A percentile compares a stretch with the other conserved stretches of the same genome.
These are phyloP conservation scores for Suillus discolor DNA, from an alignment of 768 basidiomycete species.

Conservation along the genomic window DNA sequence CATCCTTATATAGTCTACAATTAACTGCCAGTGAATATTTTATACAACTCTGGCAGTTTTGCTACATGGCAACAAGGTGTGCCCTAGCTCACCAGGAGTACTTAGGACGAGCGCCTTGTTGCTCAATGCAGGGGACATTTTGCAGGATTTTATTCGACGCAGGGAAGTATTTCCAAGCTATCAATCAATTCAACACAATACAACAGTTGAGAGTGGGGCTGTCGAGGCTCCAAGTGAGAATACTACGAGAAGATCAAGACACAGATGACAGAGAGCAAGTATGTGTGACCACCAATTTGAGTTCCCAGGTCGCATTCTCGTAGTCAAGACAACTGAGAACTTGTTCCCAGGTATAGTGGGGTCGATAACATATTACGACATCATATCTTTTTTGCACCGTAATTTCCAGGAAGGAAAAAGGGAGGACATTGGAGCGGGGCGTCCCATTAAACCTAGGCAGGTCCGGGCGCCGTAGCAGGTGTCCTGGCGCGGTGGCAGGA, in stretches of 20 bases:
- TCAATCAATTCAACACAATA: background rate
- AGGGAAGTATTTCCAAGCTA: background rate
- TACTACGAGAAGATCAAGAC: background rate
- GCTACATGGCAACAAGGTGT: background rate
- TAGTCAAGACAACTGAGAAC: background rate
- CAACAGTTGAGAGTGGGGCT: background rate
- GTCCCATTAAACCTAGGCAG: too few species aligned
- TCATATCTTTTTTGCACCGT: background rate
- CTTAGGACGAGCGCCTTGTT: background rate
- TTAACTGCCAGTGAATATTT: background rate
- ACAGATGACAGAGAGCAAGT: background rate
- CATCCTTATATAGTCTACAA: background rate
- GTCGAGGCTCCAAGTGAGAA: background rate
- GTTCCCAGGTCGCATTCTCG: conserved; percentile 2
- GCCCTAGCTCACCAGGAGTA: background rate
- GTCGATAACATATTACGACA: background rate
- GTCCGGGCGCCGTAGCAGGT: too few species aligned
- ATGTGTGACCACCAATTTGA: background rate
- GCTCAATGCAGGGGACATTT: background rate
- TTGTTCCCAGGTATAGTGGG: background rate
- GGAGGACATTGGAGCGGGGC: too few species aligned
- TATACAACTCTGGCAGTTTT: background rate
- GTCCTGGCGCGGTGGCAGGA: too few species aligned
- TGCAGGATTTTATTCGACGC: background rate
- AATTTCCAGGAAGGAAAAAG: background rate